Conservation (phyloP, 108 stramenopile genomes). For the Pseudonitzschia delicatissima region DNA sequence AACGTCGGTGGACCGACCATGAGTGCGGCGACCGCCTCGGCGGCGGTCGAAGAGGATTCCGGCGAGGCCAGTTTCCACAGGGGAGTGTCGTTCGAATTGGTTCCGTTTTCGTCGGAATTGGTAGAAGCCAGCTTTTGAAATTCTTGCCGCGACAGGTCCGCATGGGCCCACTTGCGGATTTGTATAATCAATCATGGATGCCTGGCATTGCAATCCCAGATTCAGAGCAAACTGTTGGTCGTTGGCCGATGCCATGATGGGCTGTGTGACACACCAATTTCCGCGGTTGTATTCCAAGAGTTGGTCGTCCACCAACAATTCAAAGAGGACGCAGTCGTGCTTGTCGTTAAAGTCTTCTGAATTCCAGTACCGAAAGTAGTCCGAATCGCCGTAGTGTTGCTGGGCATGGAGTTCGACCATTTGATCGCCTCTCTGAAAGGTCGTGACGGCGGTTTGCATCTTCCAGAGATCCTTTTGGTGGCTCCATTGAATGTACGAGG, state of each 20-base stretch:
- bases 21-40: slow-evolving; percentile 58
- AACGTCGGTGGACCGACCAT: slow-evolving; percentile 53
- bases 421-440: slow-evolving; percentile 37
- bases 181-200: slow-evolving; percentile 57
- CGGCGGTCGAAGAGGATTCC: slow-evolving; percentile 38
- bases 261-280: slow-evolving; percentile 16
- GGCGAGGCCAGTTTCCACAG: slow-evolving; percentile 65
- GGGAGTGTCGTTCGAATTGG: slow-evolving; percentile 22
- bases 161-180: slow-evolving; percentile 60
- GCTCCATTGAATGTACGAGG: slow-evolving; percentile 23
- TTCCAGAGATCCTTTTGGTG: slow-evolving; percentile 33
- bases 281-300: slow-evolving; percentile 28
- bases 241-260: slow-evolving; percentile 52
- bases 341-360: slow-evolving; percentile 32
- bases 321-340: slow-evolving; percentile 61
- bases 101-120: background rate
- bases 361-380: slow-evolving; percentile 70
- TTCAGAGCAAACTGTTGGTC: slow-evolving; percentile 55
- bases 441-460: slow-evolving; percentile 68
- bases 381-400: slow-evolving; percentile 60
- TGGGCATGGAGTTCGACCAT: slow-evolving; percentile 69
- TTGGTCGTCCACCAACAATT: slow-evolving; percentile 61
- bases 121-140: slow-evolving; percentile 20
- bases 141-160: slow-evolving; percentile 72
- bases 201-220: slow-evolving; percentile 71